Conservation (phyloP, 768 basidiomycete species). For the Xanthoconium purpureum region DNA sequence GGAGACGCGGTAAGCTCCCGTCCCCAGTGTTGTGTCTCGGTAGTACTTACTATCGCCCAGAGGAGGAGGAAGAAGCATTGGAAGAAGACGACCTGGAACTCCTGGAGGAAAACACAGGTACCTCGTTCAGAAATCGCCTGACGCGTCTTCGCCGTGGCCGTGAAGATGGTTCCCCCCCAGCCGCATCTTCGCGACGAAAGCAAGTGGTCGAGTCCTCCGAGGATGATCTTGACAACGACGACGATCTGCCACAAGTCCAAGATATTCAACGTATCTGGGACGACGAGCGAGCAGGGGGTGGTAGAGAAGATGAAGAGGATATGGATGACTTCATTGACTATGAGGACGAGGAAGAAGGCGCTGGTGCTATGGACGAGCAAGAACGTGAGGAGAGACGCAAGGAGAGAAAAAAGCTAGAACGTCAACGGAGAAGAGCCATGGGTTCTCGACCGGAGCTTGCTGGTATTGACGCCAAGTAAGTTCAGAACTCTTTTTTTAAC, state of each 20-base stretch:
- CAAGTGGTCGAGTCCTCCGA: constrained; percentile 69
- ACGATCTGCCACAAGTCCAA: constrained; percentile 50
- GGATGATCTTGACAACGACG: constrained; percentile 63
- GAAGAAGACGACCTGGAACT: constrained; percentile 89
- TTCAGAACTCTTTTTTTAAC: constrained; percentile 12
- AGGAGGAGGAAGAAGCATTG: constrained; percentile 61
- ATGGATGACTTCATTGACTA: constrained; percentile 77
- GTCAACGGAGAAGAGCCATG: constrained; percentile 62
- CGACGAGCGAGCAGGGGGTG: constrained; percentile 55
- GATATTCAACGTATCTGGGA: constrained; percentile 76
- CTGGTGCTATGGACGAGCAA: constrained; percentile 73
- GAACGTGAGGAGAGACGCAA: constrained; percentile 72
- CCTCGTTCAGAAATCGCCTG: constrained; percentile 68
- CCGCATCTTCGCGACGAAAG: constrained; percentile 56
- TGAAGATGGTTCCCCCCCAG: constrained; percentile 66
- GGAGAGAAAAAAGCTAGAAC: constrained; percentile 60
- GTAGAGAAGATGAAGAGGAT: constrained; percentile 56
- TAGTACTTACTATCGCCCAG: constrained; percentile 21
- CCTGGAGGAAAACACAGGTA: constrained; percentile 81
- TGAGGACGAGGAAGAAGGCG: constrained; percentile 76
- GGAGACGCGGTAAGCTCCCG: constrained; percentile 43
- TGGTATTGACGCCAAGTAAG: constrained; percentile 83
- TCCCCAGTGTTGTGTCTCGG: constrained; percentile 5
- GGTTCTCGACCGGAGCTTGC: constrained; percentile 67
- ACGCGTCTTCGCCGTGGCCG: constrained; percentile 74